phyloP scores from a whole-genome alignment of 208 protist species.

The Blastocrithidia nonstop region DNA sequence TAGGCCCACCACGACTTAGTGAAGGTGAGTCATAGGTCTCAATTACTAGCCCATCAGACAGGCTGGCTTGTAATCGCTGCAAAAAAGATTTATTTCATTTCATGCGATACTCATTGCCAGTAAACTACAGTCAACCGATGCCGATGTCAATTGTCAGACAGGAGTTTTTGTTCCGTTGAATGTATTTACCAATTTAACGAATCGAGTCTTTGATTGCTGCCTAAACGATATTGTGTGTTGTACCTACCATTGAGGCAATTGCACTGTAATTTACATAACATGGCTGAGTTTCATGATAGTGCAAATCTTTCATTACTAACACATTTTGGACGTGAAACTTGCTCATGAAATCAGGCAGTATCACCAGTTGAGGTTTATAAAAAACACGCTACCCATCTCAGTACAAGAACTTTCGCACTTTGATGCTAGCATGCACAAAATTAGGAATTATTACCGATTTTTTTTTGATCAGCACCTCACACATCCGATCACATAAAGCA shows the following conservation, averaged over 20 bases:
- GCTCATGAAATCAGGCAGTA: conserved; percentile 67
- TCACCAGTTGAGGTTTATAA: conserved; percentile 69
- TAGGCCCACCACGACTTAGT: conserved; percentile 34
- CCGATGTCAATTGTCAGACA: conserved; percentile 66
- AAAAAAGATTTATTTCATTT: conserved; percentile 55
- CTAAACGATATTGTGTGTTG: conserved; percentile 50
- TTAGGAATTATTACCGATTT: conserved; percentile 45
- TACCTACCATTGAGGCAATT: conserved; percentile 21
- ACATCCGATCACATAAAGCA: conserved; percentile 29
- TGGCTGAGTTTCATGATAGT: conserved; percentile 64
- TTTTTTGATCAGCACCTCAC: conserved; percentile 42
- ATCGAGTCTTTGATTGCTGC: conserved; percentile 62
- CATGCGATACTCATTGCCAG: conserved; percentile 49
- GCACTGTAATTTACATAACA: conserved; percentile 21
- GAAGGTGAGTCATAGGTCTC: conserved; percentile 44
- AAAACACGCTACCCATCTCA: conserved; percentile 31
- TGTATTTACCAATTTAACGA: conserved; percentile 75
- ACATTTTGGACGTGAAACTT: conserved; percentile 72
- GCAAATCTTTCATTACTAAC: conserved; percentile 48
- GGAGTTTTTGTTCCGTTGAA: conserved; percentile 30
- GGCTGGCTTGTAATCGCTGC: conserved; percentile 10
- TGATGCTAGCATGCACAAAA: conserved; percentile 74
- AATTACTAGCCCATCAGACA: conserved; percentile 25
- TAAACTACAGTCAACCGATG: conserved; percentile 46
- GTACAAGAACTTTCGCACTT: conserved; percentile 34